Evolutionary conservation across 768 basidiomycete genomes (phyloP).

Genomic region (Crepidotus variabilis): DNA sequence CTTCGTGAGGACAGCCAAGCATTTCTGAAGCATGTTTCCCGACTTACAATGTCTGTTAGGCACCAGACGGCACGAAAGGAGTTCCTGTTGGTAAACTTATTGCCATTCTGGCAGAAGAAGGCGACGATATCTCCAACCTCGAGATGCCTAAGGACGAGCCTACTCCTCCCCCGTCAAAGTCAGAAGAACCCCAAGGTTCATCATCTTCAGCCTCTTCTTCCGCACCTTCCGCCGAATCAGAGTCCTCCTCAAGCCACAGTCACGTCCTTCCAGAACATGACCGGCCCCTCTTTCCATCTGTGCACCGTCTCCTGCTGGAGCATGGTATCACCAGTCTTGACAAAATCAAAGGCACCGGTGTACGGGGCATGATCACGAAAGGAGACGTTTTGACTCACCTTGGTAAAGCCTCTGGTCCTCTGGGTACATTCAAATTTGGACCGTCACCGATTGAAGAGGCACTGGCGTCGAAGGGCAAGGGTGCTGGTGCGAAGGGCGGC

Average conservation of each 20-base stretch:
- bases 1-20: constrained; percentile 48
- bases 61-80: constrained; percentile 74
- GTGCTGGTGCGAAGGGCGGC: constrained; percentile 23
- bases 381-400: constrained; percentile 89
- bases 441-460: constrained; percentile 30
- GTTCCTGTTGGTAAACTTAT: constrained; percentile 87
- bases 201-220: constrained; percentile 26
- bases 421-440: constrained; percentile 66
- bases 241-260: constrained; percentile 20
- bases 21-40: too few species aligned
- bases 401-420: constrained; percentile 76
- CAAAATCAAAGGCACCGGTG: constrained; percentile 82
- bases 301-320: constrained; percentile 74
- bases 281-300: constrained; percentile 86
- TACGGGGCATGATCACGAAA: constrained; percentile 93
- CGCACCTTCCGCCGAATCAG: constrained; percentile 21
- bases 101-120: constrained; percentile 91
- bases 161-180: constrained; percentile 23
- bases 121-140: constrained; percentile 89
- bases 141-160: constrained; percentile 52
- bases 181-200: constrained; percentile 15
- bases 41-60: constrained; percentile 18
- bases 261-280: constrained; percentile 45
- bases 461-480: constrained; percentile 13
- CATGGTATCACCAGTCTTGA: constrained; percentile 55